Evolutionary conservation across 1,284 basidiomycete genomes (phyloP), one percentile per base, ranked within the genome.

Genomic region (Trametes versicolor): DNA sequence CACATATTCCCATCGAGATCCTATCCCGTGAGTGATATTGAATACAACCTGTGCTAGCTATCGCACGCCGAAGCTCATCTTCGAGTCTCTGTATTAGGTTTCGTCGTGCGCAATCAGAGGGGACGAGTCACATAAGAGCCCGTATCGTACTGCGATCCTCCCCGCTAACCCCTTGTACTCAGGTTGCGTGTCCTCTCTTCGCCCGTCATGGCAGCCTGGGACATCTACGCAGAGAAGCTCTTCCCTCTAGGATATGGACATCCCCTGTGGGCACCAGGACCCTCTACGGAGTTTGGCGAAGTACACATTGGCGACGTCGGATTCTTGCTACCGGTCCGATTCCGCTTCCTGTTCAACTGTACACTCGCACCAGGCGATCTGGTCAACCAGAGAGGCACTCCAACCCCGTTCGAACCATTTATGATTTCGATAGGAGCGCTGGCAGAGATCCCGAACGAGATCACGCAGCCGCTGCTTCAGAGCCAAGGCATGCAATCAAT

Each of bases 231-330:
- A 1, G 48, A 58, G 15, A 37, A 47, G 23, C 17, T 63, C 15
- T 58, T 58, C 29, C 39, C 39, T 6, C 43, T 43, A 8, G 65
- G 65, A 6, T 59, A 64, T 25, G 68, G 68, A 4, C 49, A 56
- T 23, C 57, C 68, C 13, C 53, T 65, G 7, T 69, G 68, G 68
- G 36, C 51, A 25, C 68, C 68, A 1, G 65, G 63, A 21, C 65
- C 62, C 7, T 52, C 60, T 21, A 5, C 32, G 17, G 17, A 25
- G 13, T 49, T 47, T 19, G 63, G 60, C 6, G 62, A 64, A 37
- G 54, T 67, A 10, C 51, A 37, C 21, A 64, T 68, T 15, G 69
- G 69, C n/a, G 69, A 70, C 43, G 62, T 70, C 8, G 69, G 69
- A 13, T 66, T 51, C 53, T 25, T 66, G 19, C 10, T n/a, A 2